Evolutionary conservation across 345 rosid species (phyloP).

Genomic region (Populus pruinosa): DNA sequence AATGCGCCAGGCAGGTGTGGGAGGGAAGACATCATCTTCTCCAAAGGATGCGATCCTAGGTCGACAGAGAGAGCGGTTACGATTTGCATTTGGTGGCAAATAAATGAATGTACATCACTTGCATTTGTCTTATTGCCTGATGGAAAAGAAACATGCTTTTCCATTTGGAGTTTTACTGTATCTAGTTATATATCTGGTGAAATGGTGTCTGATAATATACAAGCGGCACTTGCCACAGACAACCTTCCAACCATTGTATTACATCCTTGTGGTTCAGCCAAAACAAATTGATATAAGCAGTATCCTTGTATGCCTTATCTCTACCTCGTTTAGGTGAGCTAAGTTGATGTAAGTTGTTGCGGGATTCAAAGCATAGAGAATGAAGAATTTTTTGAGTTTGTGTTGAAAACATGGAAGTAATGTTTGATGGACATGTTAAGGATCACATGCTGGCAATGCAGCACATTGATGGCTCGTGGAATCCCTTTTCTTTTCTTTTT

Average conservation of each 20-base stretch:
- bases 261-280: slow-evolving; percentile 6
- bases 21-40: slow-evolving; percentile 27
- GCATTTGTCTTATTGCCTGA: slow-evolving; percentile 14
- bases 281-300: slow-evolving; percentile 12
- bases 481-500: not conserved
- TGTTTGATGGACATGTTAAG: not conserved
- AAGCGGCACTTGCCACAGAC: slow-evolving; percentile 11
- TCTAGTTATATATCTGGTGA: slow-evolving; percentile 16
- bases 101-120: slow-evolving; percentile 31
- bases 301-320: slow-evolving; percentile 11
- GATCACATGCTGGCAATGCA: not conserved
- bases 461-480: not conserved
- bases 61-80: slow-evolving; percentile 22
- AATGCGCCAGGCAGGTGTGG: slow-evolving; percentile 24
- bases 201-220: slow-evolving; percentile 31
- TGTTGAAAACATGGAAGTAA: not conserved
- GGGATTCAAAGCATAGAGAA: slow-evolving; percentile 14
- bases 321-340: slow-evolving; percentile 4
- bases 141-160: slow-evolving; percentile 26
- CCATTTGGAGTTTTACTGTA: slow-evolving; percentile 22
- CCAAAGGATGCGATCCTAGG: slow-evolving; percentile 21
- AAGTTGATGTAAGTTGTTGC: slow-evolving; percentile 12
- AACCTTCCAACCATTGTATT: slow-evolving; percentile 11
- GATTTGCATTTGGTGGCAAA: slow-evolving; percentile 12
- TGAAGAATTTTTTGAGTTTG: not conserved